Percentiles rank a stretch among this genome's conserved stretches.
Conservation (phyloP, 2,329 filamentous ascomycete species). For the Colletotrichum phormii region DNA sequence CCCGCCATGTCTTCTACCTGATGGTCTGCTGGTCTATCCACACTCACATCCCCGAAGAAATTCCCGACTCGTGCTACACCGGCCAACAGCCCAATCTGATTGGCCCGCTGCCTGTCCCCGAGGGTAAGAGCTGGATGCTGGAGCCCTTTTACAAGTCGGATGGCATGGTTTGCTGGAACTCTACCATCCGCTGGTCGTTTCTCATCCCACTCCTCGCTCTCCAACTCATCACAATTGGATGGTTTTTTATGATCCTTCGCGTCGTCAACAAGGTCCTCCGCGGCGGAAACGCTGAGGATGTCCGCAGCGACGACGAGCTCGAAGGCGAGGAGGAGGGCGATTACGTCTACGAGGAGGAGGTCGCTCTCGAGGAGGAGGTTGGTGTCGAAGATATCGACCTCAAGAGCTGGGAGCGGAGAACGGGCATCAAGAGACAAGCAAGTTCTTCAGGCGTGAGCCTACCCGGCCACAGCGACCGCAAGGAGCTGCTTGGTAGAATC, state of each 20-base stretch:
- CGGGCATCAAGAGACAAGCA: slow-evolving; percentile 64
- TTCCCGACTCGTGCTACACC: slow-evolving; percentile 78
- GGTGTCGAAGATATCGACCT: slow-evolving; percentile 78
- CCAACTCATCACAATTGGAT: slow-evolving; percentile 83
- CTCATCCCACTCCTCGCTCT: slow-evolving; percentile 80
- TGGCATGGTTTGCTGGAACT: slow-evolving; percentile 84
- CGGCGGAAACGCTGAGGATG: slow-evolving; percentile 84
- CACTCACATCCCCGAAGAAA: slow-evolving; percentile 69
- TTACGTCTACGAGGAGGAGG: slow-evolving; percentile 66
- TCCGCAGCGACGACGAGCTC: slow-evolving; percentile 86
- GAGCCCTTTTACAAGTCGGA: slow-evolving; percentile 79
- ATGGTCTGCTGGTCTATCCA: slow-evolving; percentile 87
- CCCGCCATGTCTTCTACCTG: slow-evolving; percentile 84
- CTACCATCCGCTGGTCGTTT: slow-evolving; percentile 80
- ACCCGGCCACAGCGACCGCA: slow-evolving; percentile 78
- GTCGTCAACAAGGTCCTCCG: slow-evolving; percentile 84
- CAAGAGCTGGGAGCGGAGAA: slow-evolving; percentile 70
- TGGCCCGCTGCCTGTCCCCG: slow-evolving; percentile 63
- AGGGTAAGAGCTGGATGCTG: slow-evolving; percentile 71
- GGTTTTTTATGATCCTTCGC: slow-evolving; percentile 90
- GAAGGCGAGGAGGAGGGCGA: slow-evolving; percentile 75
- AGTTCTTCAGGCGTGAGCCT: slow-evolving; percentile 72
- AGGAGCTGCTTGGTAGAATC: slow-evolving; percentile 84
- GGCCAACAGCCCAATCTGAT: slow-evolving; percentile 66
- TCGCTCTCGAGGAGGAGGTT: slow-evolving; percentile 78